Evolutionary conservation across 2,329 filamentous ascomycete genomes (phyloP).

Genomic region (Penicillium concentricum): DNA sequence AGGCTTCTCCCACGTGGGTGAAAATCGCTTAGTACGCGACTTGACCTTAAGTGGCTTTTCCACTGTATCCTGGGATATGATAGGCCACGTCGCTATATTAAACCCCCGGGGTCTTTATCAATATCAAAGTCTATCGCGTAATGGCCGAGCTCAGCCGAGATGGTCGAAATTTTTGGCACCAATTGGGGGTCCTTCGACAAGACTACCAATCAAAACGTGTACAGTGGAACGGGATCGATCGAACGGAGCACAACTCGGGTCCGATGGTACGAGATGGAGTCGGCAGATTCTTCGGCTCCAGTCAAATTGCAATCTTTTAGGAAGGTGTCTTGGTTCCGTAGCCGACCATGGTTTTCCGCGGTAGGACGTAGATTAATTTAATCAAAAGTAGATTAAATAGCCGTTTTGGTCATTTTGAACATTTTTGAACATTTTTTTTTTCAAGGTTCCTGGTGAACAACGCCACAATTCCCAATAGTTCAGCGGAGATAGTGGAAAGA

Average conservation of each 20-base stretch:
- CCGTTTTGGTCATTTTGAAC: background rate
- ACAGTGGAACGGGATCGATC: constrained; percentile 10
- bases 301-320: constrained; percentile 10
- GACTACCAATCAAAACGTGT: background rate
- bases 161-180: background rate
- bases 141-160: background rate
- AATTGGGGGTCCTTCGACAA: too few relatives aligned
- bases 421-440: background rate
- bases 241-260: constrained; percentile 5
- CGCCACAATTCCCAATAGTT: background rate
- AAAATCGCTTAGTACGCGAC: background rate
- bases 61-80: background rate
- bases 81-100: background rate
- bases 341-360: background rate
- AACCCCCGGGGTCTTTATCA: background rate
- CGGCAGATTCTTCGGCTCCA: background rate
- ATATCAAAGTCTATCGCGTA: background rate
- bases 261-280: background rate
- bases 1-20: background rate
- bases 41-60: background rate
- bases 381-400: background rate
- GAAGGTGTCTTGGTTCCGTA: constrained; percentile 1
- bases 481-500: background rate
- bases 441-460: background rate
- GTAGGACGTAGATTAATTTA: background rate